phyloP scores from a whole-genome alignment of 2,329 filamentous ascomycete genomes.

The Talaromyces sp. region DNA sequence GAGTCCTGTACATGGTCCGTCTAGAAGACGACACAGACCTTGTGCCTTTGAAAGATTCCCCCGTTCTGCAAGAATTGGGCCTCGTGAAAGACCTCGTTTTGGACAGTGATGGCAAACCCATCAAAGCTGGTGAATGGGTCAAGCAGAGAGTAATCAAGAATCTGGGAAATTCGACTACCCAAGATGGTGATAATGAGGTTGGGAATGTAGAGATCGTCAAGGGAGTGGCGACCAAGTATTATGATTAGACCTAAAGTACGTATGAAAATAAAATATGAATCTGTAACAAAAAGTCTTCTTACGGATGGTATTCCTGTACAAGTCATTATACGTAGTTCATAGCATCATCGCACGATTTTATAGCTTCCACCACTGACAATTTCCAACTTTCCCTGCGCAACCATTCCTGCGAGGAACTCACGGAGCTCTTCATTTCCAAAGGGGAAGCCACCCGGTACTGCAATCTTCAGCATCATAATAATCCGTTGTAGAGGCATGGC shows the following conservation, averaged over 20 bases:
- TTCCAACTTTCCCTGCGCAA: conserved; percentile 68
- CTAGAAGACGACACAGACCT: conserved; percentile 12
- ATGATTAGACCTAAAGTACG: neutral
- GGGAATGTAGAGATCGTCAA: neutral
- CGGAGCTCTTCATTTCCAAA: conserved; percentile 86
- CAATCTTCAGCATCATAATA: conserved; percentile 91
- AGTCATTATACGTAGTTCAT: neutral
- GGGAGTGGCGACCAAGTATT: neutral
- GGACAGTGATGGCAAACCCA: conserved; percentile 22
- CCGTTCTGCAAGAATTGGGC: conserved; percentile 28
- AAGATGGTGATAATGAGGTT: neutral
- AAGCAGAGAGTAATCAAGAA: conserved; percentile 26
- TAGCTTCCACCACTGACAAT: conserved; percentile 66
- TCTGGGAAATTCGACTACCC: conserved; percentile 13
- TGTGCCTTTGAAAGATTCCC: conserved; percentile 19
- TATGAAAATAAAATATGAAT: neutral
- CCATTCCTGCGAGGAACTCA: conserved; percentile 75
- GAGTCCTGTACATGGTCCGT: conserved; percentile 48
- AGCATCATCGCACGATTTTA: conserved; percentile 39
- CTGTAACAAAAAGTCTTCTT: neutral
- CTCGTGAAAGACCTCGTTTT: conserved; percentile 18
- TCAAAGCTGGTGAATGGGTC: conserved; percentile 27
- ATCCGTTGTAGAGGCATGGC: conserved; percentile 80
- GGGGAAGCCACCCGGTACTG: conserved; percentile 80
- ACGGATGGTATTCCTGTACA: neutral